Base-by-base conservation (phyloP, 306 rosid species). In the Quercus glauca region DNA sequence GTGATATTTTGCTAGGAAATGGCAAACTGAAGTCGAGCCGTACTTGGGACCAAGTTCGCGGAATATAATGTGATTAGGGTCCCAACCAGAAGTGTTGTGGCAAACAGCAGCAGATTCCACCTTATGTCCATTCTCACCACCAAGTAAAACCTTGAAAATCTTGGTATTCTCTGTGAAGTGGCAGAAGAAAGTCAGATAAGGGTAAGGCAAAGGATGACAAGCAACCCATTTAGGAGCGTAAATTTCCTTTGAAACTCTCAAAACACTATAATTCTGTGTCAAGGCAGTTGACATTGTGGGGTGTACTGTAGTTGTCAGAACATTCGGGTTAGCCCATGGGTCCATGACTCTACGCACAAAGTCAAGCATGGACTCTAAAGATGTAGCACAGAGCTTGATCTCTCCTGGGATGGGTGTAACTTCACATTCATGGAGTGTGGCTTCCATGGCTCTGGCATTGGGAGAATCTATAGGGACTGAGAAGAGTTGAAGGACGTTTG, bases 51-150 rank as follows among this genome's bases (percentile, higher is more conserved):
- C 86, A 4, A 90, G 85, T 2, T 65, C 72, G 17, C n/a, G 57
- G 14, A 91, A 89, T 5, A 86, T 1, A 60, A 45, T 3, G 49
- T 77, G 88, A 28, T 78, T 33, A 2, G 91, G 88, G 31, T 15
- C 75, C 93, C 96, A 91, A 6, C 87, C 85, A 37, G 91, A 87
- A 5, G 93, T 83, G 85, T 87, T 87, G 80, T 91, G 96, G 74
- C 91, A 91, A 55, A 86, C 28, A 0, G 90, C 96, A n/a, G 87
- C 67, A 18, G 90, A 90, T 51, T 87, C 82, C 33, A 91, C 77
- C 21, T 80, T 74, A 15, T 87, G 87, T 53, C 85, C 96, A 53
- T 81, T 89, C 12, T 86, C 90, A 61, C 85, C 87, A 25, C 79
- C 74, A 3, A 87, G 74, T 31, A 52, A 13, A n/a, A 86, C 92